Evolutionary conservation across 2,329 filamentous ascomycete genomes (phyloP).

Genomic region (Pseudogymnoascus sp.): DNA sequence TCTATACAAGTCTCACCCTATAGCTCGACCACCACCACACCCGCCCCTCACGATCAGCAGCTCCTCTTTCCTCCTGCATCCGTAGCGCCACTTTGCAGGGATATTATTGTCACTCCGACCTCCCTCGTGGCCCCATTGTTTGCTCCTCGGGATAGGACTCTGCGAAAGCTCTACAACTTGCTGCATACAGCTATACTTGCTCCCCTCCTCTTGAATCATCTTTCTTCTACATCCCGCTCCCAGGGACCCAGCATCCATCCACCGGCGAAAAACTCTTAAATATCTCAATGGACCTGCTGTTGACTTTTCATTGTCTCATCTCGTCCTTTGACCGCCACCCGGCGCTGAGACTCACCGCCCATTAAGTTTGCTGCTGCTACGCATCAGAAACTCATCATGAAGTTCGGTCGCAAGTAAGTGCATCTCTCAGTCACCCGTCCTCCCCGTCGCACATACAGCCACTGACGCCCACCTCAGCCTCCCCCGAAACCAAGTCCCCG

Average conservation of each 20-base stretch:
- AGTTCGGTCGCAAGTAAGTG: constrained; percentile 53
- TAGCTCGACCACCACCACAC: background rate
- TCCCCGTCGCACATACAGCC: background rate
- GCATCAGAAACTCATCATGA: constrained; percentile 36
- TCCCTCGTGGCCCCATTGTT: constrained; percentile 1
- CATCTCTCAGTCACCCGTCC: constrained; percentile 7
- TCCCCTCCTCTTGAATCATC: background rate
- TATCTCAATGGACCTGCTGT: constrained; percentile 4
- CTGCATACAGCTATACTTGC: background rate
- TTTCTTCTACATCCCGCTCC: background rate
- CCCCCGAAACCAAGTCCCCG: constrained; percentile 74
- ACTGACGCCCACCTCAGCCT: constrained; percentile 39
- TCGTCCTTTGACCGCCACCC: constrained; percentile 6
- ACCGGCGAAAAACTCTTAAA: background rate
- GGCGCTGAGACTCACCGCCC: background rate
- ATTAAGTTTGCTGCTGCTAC: background rate
- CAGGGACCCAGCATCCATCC: background rate
- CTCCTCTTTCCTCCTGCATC: background rate
- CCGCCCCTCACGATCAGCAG: background rate
- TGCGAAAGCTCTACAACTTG: background rate
- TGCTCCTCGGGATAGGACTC: background rate
- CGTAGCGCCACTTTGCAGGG: constrained; percentile 3
- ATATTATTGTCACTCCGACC: background rate
- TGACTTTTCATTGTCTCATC: background rate
- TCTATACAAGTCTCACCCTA: background rate